These are phyloP conservation scores for Saccharomycopsis sp. DNA, from an alignment of 805 yeast species.

Conservation along the genomic window DNA sequence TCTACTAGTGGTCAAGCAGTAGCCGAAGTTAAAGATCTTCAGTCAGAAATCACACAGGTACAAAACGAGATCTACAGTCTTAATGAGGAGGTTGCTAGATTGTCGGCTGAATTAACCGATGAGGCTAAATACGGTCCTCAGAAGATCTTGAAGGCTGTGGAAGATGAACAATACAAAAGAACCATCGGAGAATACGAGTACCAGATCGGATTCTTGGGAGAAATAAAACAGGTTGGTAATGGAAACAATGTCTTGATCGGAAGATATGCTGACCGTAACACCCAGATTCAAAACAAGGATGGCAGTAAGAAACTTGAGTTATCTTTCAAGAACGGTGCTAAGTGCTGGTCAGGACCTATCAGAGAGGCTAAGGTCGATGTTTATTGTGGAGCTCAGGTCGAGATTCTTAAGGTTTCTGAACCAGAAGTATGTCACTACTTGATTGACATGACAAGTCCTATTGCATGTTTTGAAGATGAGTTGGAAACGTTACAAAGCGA, in stretches of 20 bases:
- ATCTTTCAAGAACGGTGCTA: conserved; percentile 55
- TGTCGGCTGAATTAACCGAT: conserved; percentile 21
- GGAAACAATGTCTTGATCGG: conserved; percentile 51
- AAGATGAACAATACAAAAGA: conserved; percentile 40
- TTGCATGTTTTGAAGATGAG: conserved; percentile 32
- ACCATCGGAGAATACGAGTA: conserved; percentile 68
- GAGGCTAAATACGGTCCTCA: conserved; percentile 45
- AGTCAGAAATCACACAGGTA: conserved; percentile 6
- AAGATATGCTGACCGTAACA: conserved; percentile 21
- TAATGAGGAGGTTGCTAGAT: conserved; percentile 19
- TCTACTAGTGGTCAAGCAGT: conserved; percentile 8
- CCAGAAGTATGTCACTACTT: conserved; percentile 83
- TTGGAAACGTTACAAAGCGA: conserved; percentile 3
- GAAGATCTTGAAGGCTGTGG: conserved; percentile 56
- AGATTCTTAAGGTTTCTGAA: conserved; percentile 66
- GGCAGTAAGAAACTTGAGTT: conserved; percentile 26
- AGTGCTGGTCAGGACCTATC: conserved; percentile 92
- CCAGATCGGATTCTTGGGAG: conserved; percentile 50
- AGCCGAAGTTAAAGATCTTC: conserved; percentile 6
- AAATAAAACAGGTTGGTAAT: conserved; percentile 48
- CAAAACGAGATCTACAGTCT: conserved; percentile 21
- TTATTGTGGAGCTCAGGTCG: conserved; percentile 56
- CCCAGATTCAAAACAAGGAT: conserved; percentile 17
- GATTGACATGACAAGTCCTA: conserved; percentile 39
- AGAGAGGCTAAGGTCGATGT: conserved; percentile 62